Base-by-base conservation (phyloP, 108 stramenopile species). In the Stephanodiscus minutulus region DNA sequence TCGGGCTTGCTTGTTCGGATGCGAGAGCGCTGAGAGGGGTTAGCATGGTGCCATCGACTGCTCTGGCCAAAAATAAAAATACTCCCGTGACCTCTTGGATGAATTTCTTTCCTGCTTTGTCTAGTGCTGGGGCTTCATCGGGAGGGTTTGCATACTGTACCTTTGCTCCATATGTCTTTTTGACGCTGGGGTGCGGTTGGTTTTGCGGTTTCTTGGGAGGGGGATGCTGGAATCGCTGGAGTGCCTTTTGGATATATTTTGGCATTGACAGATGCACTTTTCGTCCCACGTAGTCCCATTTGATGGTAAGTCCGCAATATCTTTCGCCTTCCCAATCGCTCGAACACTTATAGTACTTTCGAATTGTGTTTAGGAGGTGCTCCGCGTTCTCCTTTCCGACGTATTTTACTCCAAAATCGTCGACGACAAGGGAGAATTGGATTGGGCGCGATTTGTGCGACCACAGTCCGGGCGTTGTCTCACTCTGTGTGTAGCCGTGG, bases 391-490 rank as follows among this genome's bases (percentile, higher is more conserved):
- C 31, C 17, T 59, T 18, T 20, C 31, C 13, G 20, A 24, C 25
- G 28, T 79, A 79, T 47, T 58, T 58, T 18, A 79, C 53, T 1
- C 78, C 78, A 49, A 79, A 79, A 53, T 79, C 66, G 36, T 73
- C 78, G 39, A 79, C 73, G 21, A 73, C 65, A 0, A 79, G 71
- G n/a, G 57, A 41, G 73, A 73, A 70, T 6, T 3, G 7, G 24
- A 65, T 58, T 0, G 60, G 67, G 0, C 79, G 54, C 0, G 28
- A 25, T n/a, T 48, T 21, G 56, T 88, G 80, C 10, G 18, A 59
- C 76, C 71, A 88, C 9, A 88, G 44, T 22, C 87, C 87, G 2
- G 73, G 84, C 5, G 74, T 82, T 52, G 27, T 39, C 28, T 36
- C 44, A 24, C 58, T 37, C 47, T 61, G 48, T 0, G 52, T 13